These are phyloP conservation scores for Fusarium pseudonygamai DNA, from an alignment of 2,329 filamentous ascomycete species.

Conservation along the genomic window DNA sequence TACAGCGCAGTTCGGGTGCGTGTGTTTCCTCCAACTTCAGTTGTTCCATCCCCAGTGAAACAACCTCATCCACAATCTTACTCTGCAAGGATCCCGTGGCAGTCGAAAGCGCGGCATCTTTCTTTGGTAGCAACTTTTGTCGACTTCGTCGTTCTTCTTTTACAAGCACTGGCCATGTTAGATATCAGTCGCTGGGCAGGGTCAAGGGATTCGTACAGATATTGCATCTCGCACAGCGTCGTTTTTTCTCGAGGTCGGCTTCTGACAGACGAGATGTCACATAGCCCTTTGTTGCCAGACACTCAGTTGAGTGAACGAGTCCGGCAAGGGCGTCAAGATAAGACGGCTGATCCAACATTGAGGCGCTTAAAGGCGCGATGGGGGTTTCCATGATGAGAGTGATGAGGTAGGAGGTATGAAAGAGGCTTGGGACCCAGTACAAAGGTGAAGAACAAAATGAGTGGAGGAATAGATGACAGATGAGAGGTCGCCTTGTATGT, in stretches of 20 bases:
- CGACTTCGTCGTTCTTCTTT: neutral
- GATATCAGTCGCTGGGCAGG: rapidly evolving
- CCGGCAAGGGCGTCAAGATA: neutral
- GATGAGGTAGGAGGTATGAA: neutral
- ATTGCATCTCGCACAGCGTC: neutral
- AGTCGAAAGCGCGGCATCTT: neutral
- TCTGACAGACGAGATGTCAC: neutral
- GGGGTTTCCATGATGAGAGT: neutral
- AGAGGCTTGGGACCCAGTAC: rapidly evolving
- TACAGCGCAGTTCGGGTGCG: neutral
- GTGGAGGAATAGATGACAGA: rapidly evolving
- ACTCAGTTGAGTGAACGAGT: neutral
- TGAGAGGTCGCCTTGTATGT: rapidly evolving
- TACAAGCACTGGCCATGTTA: neutral
- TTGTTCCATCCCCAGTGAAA: neutral
- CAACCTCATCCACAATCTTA: neutral
- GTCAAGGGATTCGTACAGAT: neutral
- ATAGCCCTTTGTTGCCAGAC: neutral
- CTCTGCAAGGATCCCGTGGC: neutral
- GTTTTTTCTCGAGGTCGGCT: neutral
- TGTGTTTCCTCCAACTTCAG: neutral
- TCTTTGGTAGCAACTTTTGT: neutral
- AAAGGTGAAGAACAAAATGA: rapidly evolving
- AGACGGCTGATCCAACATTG: rapidly evolving
- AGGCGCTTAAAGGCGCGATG: neutral